Evolutionary conservation across 2,329 filamentous ascomycete species (phyloP).

Genomic region (Trichophaea hybrida): DNA sequence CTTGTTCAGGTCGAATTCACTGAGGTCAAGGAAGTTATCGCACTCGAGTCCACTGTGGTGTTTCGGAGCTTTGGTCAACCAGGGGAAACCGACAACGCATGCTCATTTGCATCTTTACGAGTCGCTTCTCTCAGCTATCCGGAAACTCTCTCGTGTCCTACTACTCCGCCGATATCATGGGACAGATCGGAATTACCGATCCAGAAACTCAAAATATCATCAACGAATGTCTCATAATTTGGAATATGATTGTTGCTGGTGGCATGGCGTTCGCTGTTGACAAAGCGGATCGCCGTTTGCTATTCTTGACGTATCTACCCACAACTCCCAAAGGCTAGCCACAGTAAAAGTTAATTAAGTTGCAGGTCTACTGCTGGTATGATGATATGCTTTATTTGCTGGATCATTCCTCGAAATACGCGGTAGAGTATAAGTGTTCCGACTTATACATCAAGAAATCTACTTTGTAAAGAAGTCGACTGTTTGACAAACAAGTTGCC

Average conservation of each 20-base stretch:
- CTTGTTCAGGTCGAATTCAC: conserved; percentile 33
- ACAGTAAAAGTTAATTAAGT: not conserved
- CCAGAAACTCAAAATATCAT: conserved; percentile 31
- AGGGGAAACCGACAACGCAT: conserved; percentile 42
- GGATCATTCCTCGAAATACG: conserved; percentile 33
- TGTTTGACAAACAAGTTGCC: too few species aligned
- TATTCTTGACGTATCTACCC: conserved; percentile 30
- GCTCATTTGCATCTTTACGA: conserved; percentile 40
- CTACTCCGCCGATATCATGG: conserved; percentile 31
- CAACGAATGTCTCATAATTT: conserved; percentile 33
- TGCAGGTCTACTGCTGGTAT: conserved; percentile 31
- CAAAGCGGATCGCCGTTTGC: conserved; percentile 29
- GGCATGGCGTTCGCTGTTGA: conserved; percentile 27
- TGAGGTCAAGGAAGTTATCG: conserved; percentile 36
- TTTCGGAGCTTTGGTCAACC: conserved; percentile 37
- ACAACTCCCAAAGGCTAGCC: conserved; percentile 6
- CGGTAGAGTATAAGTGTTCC: conserved; percentile 25
- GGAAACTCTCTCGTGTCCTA: conserved; percentile 36
- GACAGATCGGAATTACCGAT: conserved; percentile 27
- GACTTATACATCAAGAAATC: too few species aligned
- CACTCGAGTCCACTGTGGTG: conserved; percentile 36
- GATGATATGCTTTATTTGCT: conserved; percentile 32
- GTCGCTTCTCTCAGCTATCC: conserved; percentile 45
- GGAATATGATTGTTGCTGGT: conserved; percentile 26
- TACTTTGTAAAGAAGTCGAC: too few species aligned